Evolutionary conservation across 345 rosid species (phyloP).

Genomic region (Sonneratia caseolaris): DNA sequence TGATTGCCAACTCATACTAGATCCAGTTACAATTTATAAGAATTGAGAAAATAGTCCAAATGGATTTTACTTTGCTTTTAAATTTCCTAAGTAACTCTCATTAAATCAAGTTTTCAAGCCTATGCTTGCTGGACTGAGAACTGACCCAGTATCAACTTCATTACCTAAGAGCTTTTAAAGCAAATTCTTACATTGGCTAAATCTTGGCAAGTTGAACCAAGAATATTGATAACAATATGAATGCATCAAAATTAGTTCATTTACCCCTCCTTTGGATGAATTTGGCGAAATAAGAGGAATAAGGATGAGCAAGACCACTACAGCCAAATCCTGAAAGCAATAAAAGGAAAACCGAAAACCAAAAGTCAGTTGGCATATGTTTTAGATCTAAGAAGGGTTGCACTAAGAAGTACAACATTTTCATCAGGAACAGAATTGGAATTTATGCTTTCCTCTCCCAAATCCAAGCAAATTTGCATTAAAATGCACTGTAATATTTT

Average conservation of each 20-base stretch:
- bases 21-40: too few species aligned
- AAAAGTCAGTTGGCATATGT: not conserved
- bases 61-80: too few species aligned
- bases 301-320: slow-evolving; percentile 88
- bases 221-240: not conserved
- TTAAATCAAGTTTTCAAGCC: too few species aligned
- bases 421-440: not conserved
- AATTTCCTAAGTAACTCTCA: too few species aligned
- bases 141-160: not conserved
- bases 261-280: slow-evolving; percentile 99
- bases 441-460: not conserved
- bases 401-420: not conserved
- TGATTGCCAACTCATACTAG: too few species aligned
- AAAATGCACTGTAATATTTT: not conserved
- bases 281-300: slow-evolving; percentile 97
- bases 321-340: slow-evolving; percentile 85
- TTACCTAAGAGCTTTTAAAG: not conserved
- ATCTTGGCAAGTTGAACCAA: not conserved
- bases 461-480: not conserved
- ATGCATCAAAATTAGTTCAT: slow-evolving; percentile 10
- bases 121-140: too few species aligned
- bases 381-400: not conserved
- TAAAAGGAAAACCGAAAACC: not conserved
- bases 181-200: not conserved
- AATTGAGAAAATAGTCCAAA: not conserved